Evolutionary conservation across 768 basidiomycete genomes (phyloP), one percentile per base, ranked within the genome.

Genomic region (Clavulina sp.): DNA sequence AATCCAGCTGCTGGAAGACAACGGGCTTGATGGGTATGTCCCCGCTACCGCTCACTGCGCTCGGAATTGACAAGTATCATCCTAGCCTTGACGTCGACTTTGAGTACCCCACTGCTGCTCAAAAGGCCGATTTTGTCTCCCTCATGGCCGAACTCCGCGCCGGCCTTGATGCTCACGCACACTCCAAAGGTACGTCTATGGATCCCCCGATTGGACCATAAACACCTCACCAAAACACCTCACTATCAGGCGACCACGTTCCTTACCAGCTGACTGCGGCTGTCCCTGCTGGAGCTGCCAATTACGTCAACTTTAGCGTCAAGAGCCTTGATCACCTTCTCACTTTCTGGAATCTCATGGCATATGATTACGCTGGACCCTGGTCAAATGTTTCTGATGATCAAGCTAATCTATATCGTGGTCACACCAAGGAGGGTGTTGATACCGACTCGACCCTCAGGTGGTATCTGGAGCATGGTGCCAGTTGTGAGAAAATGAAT

Each of bases 401-500:
- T 23, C 43, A 46, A 28, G 43, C 43, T 28, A 46, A 46, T 23
- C 16, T 46, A 7, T 28, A 46, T 23, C 43, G 13, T 26, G 16
- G 43, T 26, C 7, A 7, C 43, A 46, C 43, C 13, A 46, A 9
- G 9, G 43, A 23, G 19, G 34, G 34, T 38, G 9, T 9, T 38
- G 63, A 62, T 6, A 61, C 64, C 49, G 65, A 67, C 54, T 55
- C 49, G 4, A 62, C 65, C 4, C 60, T 67, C 3, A 48, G 52
- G 19, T 62, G 54, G 48, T 68, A 65, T 48, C 56, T 52, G 1
- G 48, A 46, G 4, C 56, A 56, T 7, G 66, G 65, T 4, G 59
- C 67, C 1, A 56, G 55, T 38, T 55, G 61, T 0, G 56, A 56
- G 53, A 65, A 66, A 55, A 53, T 68, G 23, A 64, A 65, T 34